These are phyloP conservation scores for Macrophomina pseudophaseolina DNA, from an alignment of 2,329 filamentous ascomycete species.

Conservation along the genomic window DNA sequence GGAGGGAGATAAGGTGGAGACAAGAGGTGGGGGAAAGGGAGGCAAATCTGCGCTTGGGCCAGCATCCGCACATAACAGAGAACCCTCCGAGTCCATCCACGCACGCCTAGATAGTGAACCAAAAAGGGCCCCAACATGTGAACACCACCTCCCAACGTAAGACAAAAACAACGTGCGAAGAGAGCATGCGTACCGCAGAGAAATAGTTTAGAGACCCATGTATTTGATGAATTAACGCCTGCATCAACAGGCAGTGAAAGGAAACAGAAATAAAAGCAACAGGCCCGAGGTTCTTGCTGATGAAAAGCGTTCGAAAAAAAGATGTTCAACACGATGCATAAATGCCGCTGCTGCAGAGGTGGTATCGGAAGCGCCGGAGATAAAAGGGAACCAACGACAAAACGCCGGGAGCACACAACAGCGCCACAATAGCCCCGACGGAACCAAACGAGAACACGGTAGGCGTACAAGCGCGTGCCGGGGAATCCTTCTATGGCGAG, in stretches of 20 bases:
- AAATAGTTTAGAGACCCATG: conserved; percentile 12
- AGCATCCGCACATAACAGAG: background rate
- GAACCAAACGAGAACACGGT: conserved; percentile 22
- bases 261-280: conserved; percentile 9
- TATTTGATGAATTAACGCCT: conserved; percentile 24
- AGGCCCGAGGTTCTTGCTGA: conserved; percentile 19
- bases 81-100: background rate
- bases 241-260: conserved; percentile 20
- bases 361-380: conserved; percentile 24
- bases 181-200: background rate
- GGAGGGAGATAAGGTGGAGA: background rate
- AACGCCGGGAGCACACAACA: conserved; percentile 14
- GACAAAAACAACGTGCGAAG: background rate
- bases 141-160: background rate
- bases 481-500: conserved; percentile 21
- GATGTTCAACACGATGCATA: conserved; percentile 23
- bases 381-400: conserved; percentile 23
- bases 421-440: conserved; percentile 14
- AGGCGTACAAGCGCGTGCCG: conserved; percentile 18
- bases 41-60: background rate
- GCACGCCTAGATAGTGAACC: background rate
- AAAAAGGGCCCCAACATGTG: background rate
- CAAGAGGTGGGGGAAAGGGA: background rate
- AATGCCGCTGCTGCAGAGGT: conserved; percentile 24
- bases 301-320: conserved; percentile 11